Percentiles rank a stretch among this genome's conserved stretches.
Conservation (phyloP, 768 basidiomycete species). For the Rhodotorula paludigena region DNA sequence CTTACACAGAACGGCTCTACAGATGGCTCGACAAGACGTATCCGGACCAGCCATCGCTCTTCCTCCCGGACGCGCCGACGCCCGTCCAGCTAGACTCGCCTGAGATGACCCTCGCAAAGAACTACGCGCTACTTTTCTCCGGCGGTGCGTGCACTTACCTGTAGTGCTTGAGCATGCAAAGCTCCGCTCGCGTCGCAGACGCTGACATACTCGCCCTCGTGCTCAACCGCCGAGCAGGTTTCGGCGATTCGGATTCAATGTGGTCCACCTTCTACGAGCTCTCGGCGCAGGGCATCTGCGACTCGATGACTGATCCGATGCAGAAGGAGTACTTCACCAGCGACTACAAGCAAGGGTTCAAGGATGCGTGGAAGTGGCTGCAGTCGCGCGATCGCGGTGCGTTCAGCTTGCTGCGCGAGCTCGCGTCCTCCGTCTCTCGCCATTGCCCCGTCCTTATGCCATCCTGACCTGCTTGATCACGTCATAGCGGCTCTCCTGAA, state of each 20-base stretch:
- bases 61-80: not conserved
- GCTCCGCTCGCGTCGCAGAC: no score
- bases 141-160: no score
- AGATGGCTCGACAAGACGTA: conserved; percentile 25
- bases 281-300: not conserved
- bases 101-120: not conserved
- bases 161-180: no score
- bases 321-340: conserved; percentile 10
- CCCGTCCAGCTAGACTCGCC: not conserved
- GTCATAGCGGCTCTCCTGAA: not conserved
- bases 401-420: not conserved
- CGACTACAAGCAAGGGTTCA: conserved; percentile 10
- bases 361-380: conserved; percentile 8
- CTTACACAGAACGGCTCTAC: no score
- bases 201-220: not conserved
- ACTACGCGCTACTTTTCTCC: conserved; percentile 1
- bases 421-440: no score
- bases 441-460: not conserved
- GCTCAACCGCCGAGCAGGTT: not conserved
- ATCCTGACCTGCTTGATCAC: no score
- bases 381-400: not conserved
- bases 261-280: no score
- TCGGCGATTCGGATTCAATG: conserved; percentile 8
- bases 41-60: conserved; percentile 12
- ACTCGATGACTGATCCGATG: not conserved